Evolutionary conservation across 2,329 filamentous ascomycete genomes (phyloP).

Genomic region (Cryphonectria parasitica): DNA sequence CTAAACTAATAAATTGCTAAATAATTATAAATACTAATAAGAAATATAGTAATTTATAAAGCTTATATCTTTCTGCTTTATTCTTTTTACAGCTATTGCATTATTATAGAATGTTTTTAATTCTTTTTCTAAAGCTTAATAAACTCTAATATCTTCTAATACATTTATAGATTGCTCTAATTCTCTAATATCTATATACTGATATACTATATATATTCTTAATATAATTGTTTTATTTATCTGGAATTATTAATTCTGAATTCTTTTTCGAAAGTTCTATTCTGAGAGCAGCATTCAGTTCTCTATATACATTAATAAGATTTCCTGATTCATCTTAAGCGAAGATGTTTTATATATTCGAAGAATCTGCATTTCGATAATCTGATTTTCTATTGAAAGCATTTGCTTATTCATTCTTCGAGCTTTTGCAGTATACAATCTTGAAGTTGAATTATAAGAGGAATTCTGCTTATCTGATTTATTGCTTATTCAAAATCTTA

Average conservation of each 20-base stretch:
- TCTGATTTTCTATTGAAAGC: not conserved
- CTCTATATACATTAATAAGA: not conserved
- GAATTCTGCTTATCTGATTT: not conserved
- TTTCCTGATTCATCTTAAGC: not conserved
- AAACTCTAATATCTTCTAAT: not conserved
- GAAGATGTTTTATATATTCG: not conserved
- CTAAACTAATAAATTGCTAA: slow-evolving; percentile 1
- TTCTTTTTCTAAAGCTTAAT: not conserved
- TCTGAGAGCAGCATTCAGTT: not conserved
- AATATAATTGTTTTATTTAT: not conserved
- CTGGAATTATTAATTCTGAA: not conserved
- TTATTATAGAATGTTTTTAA: not conserved
- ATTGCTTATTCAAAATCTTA: not conserved
- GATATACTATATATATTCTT: not conserved
- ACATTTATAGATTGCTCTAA: not conserved
- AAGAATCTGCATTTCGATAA: not conserved
- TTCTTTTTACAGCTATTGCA: not conserved
- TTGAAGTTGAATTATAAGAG: not conserved
- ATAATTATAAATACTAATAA: slow-evolving; percentile 1
- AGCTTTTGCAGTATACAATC: not conserved
- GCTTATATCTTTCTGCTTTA: slow-evolving; percentile 1
- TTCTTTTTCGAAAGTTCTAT: not conserved
- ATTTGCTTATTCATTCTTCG: not conserved
- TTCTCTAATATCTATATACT: not conserved
- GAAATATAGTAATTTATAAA: slow-evolving; percentile 6